Base-by-base conservation (phyloP, 78 protist species). In the Guillardia theta region DNA sequence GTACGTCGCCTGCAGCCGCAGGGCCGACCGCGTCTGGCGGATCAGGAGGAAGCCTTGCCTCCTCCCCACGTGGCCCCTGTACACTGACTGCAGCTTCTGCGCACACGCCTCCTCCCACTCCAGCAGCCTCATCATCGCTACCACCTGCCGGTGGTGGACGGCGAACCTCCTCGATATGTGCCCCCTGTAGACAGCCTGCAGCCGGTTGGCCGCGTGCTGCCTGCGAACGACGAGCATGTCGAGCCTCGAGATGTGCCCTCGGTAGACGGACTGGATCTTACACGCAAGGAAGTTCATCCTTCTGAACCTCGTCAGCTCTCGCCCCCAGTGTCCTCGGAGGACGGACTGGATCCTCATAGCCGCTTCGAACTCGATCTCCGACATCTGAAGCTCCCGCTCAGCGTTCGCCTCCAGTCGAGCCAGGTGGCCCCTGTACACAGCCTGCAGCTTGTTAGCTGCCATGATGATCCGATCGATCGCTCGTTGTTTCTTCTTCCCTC, bases 61-160 rank as follows among this genome's bases (percentile, higher is more conserved):
- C 3, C 83, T 36, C 3, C 83, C 83, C 33, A 64, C 39, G 78
- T 70, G 83, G 78, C 83, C 83, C 27, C 83, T 36, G 83, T 24
- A 70, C 46, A 70, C 83, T 1, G 83, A 70, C 83, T 70, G 83
- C 36, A 70, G 83, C 83, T 70, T 70, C 36, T 36, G 83, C 27
- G 83, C 83, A 43, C 83, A 70, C 21, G 83, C 83, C 41, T 70
- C 46, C 83, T 70, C 83, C 83, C 83, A 70, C 83, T 70, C 83
- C 46, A 36, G 83, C 5, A 70, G 83, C 41, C 83, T 1, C 27
- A 70, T 70, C 27, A 70, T 70, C 9, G 83, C 83, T 3, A 70
- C 83, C 83, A 70, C 83, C 78, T 70, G 83, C 8, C 83, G 83
- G 83, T 70, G 83, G 6, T 70, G 83, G n/a, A 70, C 83, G 46